Percentiles rank a stretch among this genome's conserved stretches.
phyloP scores from a whole-genome alignment of 331 rosid species.

The Quercus phellos region DNA sequence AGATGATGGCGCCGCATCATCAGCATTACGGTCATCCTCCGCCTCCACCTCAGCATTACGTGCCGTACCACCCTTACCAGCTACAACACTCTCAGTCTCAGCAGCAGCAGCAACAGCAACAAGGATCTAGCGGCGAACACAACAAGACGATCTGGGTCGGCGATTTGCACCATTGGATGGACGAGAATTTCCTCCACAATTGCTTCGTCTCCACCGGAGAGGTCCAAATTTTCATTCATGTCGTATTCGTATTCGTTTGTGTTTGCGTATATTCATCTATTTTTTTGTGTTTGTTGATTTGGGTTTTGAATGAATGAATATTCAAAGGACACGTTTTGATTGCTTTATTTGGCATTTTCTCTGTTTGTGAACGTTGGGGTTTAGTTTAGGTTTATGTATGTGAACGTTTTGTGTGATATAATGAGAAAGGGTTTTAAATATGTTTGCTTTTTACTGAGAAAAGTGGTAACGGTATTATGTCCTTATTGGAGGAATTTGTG shows the following conservation, averaged over 20 bases:
- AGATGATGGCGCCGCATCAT: conserved; percentile 58
- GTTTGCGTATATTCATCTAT: neutral
- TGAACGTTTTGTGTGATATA: neutral
- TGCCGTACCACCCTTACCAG: conserved; percentile 69
- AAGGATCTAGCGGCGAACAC: conserved; percentile 64
- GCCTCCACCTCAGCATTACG: conserved; percentile 57
- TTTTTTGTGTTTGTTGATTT: neutral
- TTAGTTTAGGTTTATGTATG: neutral
- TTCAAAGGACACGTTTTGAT: neutral
- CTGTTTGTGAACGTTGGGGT: neutral
- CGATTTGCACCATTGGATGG: conserved; percentile 96
- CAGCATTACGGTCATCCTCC: conserved; percentile 65
- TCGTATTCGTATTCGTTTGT: neutral
- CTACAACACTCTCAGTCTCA: conserved; percentile 39
- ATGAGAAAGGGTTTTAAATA: neutral
- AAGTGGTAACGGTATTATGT: neutral
- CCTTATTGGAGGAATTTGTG: neutral
- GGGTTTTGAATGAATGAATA: neutral
- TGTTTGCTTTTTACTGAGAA: no score
- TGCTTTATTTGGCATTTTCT: neutral
- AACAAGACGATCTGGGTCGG: conserved; percentile 95
- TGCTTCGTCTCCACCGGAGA: conserved; percentile 83
- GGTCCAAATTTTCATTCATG: conserved; percentile 32
- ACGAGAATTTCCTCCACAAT: conserved; percentile 59
- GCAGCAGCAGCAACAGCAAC: conserved; percentile 31